Base-by-base conservation (phyloP, 202 grass and related monocot species). In the Saccharum hybrid region DNA sequence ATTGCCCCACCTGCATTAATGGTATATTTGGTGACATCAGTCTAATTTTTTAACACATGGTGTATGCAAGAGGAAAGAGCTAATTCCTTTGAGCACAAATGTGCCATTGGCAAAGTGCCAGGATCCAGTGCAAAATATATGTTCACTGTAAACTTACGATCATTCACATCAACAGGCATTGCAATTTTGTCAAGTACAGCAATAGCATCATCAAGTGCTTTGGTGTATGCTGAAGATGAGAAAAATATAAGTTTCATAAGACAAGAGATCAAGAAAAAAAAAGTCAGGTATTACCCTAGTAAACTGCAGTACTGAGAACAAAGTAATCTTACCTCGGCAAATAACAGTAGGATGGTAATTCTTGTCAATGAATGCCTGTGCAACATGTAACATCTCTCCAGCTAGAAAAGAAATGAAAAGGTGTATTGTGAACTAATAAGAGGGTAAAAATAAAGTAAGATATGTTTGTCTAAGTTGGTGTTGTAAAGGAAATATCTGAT, bases 321-420 rank as follows among this genome's bases (percentile, higher is more conserved):
- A 72, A 59, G 5, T 22, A 68, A 67, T 66, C 72, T 67, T 90
- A 99, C 96, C 96, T 80, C 90, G 87, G 63, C 96, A 99, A 82
- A 99, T 91, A 82, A 99, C 93, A 63, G 93, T 99, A 26, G 96
- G 96, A 84, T 99, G 96, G 79, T 86, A 99, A 36, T 92, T 89
- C 75, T 96, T 99, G 77, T 96, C 91, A 69, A 99, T 94, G 73
- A 99, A 99, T 43, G 93, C 70, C 57, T 95, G 88, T 37, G 96
- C 96, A 74, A 99, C 93, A 80, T 94, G 96, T 54, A 99, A 93
- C 96, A 99, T 96, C 91, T 99, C 96, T 43, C 96, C 96, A 94
- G 96, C 96, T 99, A 87, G 52, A 36, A 68, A 26, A 82, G 78
- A 76, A 21, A 28, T 10, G 66, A 64, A 52, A 64, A 70, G 81